Evolutionary conservation across 2,329 filamentous ascomycete genomes (phyloP).

Genomic region (Fusarium verticillioides): DNA sequence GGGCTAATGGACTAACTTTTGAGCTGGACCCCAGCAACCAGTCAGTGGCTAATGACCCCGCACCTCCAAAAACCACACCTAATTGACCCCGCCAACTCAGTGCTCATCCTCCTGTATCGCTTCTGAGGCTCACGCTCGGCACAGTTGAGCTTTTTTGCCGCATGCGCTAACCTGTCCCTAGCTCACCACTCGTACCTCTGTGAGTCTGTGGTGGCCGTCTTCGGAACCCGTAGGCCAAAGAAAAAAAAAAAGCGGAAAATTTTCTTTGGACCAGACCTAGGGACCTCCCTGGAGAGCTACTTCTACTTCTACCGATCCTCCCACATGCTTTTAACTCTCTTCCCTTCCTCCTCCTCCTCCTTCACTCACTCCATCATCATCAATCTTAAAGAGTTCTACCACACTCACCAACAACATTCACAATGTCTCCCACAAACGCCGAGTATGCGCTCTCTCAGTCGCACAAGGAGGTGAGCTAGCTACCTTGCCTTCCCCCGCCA

Average conservation of each 20-base stretch:
- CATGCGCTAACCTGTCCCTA: slow-evolving; percentile 15
- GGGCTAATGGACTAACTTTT: slow-evolving; percentile 9
- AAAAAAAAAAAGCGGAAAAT: slow-evolving; percentile 18
- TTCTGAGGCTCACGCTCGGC: slow-evolving; percentile 26
- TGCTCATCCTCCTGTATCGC: slow-evolving; percentile 13
- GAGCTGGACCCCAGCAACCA: slow-evolving; percentile 14
- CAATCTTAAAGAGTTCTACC: slow-evolving; percentile 13
- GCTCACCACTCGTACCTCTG: slow-evolving; percentile 7
- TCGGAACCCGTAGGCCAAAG: slow-evolving; percentile 32
- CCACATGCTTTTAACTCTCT: slow-evolving; percentile 28
- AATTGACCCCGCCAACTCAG: slow-evolving; percentile 27
- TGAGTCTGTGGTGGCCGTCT: slow-evolving; percentile 25
- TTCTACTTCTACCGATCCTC: slow-evolving; percentile 34
- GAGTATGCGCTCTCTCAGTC: slow-evolving; percentile 64
- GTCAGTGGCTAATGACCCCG: slow-evolving; percentile 37
- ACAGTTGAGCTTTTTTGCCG: slow-evolving; percentile 32
- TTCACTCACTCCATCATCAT: slow-evolving; percentile 13
- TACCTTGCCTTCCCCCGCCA: slow-evolving; percentile 22
- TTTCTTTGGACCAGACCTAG: slow-evolving; percentile 18
- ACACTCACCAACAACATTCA: slow-evolving; percentile 36
- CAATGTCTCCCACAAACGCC: slow-evolving; percentile 56
- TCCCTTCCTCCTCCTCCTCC: slow-evolving; percentile 21
- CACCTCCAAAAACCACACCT: slow-evolving; percentile 36
- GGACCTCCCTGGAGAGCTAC: slow-evolving; percentile 21
- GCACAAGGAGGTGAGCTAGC: slow-evolving; percentile 63